Evolutionary conservation across 805 yeast genomes (phyloP).

Genomic region (Candida quercuum): DNA sequence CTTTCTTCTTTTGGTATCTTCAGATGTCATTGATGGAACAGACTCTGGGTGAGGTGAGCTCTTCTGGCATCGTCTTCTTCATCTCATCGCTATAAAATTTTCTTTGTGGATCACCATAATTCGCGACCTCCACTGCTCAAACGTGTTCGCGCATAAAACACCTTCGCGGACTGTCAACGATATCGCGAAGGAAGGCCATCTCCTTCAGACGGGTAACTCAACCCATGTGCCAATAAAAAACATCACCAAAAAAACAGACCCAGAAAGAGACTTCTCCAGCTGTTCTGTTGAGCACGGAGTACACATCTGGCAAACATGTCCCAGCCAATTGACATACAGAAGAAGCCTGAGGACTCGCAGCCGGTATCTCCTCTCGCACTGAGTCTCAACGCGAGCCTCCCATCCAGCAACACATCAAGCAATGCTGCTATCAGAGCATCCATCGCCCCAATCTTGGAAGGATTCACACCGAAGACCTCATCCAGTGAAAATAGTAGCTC

Average conservation of each 20-base stretch:
- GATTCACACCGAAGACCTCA: constrained; percentile 67
- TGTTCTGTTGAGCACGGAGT: no score
- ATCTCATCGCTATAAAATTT: background rate
- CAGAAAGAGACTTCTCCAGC: no score
- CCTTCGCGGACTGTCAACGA: no score
- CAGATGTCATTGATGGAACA: background rate
- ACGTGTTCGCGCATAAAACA: no score
- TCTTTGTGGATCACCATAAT: no score
- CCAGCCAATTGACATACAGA: constrained; percentile 19
- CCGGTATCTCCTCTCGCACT: constrained; percentile 29
- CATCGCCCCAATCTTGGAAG: constrained; percentile 72
- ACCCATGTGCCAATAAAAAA: background rate
- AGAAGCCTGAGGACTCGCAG: constrained; percentile 9
- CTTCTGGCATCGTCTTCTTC: background rate
- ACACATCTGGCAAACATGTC: no score
- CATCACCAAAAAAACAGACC: background rate
- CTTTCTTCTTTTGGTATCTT: constrained; percentile 15
- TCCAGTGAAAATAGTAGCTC: constrained; percentile 37
- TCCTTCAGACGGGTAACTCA: no score
- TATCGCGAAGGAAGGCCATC: no score
- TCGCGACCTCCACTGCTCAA: no score
- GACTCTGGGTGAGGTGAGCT: background rate
- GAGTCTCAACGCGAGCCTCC: constrained; percentile 11
- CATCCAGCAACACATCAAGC: constrained; percentile 25
- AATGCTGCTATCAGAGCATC: constrained; percentile 63